phyloP scores from a whole-genome alignment of 441 rosid genomes.

The Populus trichocarpa region DNA sequence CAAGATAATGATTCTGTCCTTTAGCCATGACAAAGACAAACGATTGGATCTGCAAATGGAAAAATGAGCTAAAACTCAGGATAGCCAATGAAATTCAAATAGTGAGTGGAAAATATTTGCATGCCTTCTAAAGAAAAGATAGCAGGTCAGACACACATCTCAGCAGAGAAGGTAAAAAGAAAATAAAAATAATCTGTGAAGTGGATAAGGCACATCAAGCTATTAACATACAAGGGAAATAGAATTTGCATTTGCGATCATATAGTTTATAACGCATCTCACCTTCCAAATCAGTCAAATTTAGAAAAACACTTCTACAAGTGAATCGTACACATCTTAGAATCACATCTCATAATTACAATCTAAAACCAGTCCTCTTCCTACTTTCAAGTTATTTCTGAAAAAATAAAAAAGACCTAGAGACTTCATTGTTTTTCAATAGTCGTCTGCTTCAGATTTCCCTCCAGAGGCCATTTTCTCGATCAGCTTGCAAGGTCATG shows the following conservation, averaged over 20 bases:
- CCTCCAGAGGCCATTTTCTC: not conserved
- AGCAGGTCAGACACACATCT: not conserved
- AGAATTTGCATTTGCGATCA: too few species aligned
- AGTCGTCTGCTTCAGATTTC: not conserved
- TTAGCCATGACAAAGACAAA: slow-evolving; percentile 95
- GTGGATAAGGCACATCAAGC: not conserved
- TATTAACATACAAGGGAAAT: not conserved
- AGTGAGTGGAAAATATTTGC: not conserved
- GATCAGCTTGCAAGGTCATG: not conserved
- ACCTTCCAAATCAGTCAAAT: not conserved
- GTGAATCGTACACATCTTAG: not conserved
- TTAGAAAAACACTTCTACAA: not conserved
- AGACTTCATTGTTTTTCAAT: not conserved
- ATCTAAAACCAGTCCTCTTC: not conserved
- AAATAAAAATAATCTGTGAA: not conserved
- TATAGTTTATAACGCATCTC: not conserved
- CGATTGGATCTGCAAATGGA: slow-evolving; percentile 64
- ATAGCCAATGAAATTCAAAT: not conserved
- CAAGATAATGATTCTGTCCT: slow-evolving; percentile 77
- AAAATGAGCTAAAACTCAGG: slow-evolving; percentile 9
- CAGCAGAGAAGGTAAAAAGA: not conserved
- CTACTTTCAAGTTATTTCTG: not conserved
- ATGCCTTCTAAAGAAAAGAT: not conserved
- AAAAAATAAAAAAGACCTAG: not conserved
- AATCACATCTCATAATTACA: not conserved